Evolutionary conservation across 2,329 filamentous ascomycete genomes (phyloP), one percentile per base, ranked within the genome.

Genomic region (Dactylellina parvicollis): DNA sequence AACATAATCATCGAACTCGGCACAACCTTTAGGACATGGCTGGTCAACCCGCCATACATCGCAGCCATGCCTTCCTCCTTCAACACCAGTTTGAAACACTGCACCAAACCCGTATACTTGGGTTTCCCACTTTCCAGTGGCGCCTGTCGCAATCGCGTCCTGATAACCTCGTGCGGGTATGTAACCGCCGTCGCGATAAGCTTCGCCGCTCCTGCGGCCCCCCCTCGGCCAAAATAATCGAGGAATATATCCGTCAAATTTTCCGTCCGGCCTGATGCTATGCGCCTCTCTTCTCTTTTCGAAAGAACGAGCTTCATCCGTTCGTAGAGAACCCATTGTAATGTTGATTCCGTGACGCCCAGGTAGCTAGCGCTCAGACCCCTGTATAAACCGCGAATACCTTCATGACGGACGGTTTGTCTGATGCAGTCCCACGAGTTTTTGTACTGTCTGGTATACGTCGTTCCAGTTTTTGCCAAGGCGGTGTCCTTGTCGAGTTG

Each of bases 1-100:
- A 97, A 96, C 91, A 96, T 97, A 80, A 98, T 96, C 76, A 91
- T 92, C 5, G 94, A 92, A 77, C 91, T 95, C 0, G 94, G 94
- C 4, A 97, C 93, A 4, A 93, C 93, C 74, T 93, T 75, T 81
- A 97, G 87, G 78, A 98, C 87, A 80, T 98, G 94, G 49, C 94
- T 92, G 12, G 93, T 96, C 78, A 98, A 84, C 16, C 93, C 93
- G 64, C 94, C 93, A 79, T 97, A 98, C 74, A 98, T 84, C 30
- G 90, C 91, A 49, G 89, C 87, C 81, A 96, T 85, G 50, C 93
- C 92, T 80, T 97, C 94, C 79, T 97, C 92, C 78, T 89, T 90
- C 86, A 89, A 94, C 46, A 97, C 90, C 16, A 92, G 85, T 80
- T 88, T 88, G 84, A 97, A 96, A 83, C 92, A 96, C 80, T 96